Conservation (phyloP, 2,329 filamentous ascomycete species). For the Fusarium metavorans region DNA sequence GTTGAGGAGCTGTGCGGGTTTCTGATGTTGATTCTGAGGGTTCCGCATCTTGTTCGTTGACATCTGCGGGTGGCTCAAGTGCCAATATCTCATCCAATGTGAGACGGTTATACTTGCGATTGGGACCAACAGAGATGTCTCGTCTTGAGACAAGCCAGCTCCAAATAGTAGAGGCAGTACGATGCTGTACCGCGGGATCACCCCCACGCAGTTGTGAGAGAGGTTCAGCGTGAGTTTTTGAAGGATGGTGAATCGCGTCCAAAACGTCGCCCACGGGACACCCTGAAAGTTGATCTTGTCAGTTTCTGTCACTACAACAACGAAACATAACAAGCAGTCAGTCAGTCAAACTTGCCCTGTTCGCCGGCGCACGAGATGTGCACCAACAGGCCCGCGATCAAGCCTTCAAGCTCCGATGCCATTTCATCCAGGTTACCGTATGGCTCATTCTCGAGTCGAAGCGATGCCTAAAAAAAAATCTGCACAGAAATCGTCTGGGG, state of each 20-base stretch:
- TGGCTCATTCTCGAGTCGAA: constrained; percentile 45
- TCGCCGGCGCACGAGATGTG: constrained; percentile 54
- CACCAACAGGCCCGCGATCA: constrained; percentile 52
- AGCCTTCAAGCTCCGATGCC: constrained; percentile 54
- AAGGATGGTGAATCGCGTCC: constrained; percentile 47
- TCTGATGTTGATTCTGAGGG: neutral
- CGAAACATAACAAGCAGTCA: neutral
- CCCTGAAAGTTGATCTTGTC: constrained; percentile 39
- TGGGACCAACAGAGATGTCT: constrained; percentile 52
- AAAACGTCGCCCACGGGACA: constrained; percentile 49
- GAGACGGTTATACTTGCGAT: constrained; percentile 53
- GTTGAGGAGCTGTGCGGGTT: neutral
- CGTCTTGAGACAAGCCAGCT: constrained; percentile 50
- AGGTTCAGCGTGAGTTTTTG: constrained; percentile 28
- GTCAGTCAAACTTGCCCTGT: constrained; percentile 47
- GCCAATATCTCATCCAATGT: constrained; percentile 49
- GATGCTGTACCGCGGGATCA: constrained; percentile 36
- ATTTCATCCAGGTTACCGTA: constrained; percentile 39
- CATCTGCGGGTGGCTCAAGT: constrained; percentile 23
- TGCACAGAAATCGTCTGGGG: constrained; percentile 36
- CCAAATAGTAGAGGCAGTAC: constrained; percentile 51
- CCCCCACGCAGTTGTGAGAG: constrained; percentile 18
- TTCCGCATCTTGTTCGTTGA: constrained; percentile 12
- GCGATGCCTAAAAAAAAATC: constrained; percentile 36
- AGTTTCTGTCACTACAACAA: constrained; percentile 17